A percentile compares a stretch with the other conserved stretches of the same genome.
Conservation (phyloP, 768 basidiomycete genomes). For the Pseudohyphozyma bogoriensis region DNA sequence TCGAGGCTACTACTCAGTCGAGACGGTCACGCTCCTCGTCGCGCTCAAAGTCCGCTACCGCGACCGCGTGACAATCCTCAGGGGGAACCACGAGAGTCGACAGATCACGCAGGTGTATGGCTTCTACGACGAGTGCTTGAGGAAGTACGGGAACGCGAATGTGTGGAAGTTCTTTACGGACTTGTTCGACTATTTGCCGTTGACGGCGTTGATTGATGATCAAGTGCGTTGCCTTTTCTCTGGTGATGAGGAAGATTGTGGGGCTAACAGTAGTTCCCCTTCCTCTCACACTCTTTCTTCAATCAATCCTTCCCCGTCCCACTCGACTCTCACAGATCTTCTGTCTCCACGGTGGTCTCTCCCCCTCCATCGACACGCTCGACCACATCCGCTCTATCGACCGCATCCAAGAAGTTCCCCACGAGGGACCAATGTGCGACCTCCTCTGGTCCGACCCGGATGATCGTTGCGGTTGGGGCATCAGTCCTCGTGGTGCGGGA, state of each 20-base stretch:
- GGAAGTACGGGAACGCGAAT: conserved; percentile 99
- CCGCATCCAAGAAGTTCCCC: conserved; percentile 97
- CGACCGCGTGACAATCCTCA: conserved; percentile 92
- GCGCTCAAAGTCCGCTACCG: conserved; percentile 96
- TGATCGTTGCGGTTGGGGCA: conserved; percentile 98
- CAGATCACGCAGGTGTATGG: conserved; percentile 99
- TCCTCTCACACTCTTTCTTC: conserved; percentile 6
- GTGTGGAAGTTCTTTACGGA: conserved; percentile 99
- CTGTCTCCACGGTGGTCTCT: conserved; percentile 93
- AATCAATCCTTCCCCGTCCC: neutral
- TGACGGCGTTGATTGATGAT: conserved; percentile 96
- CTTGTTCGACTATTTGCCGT: conserved; percentile 91
- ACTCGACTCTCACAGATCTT: conserved; percentile 59
- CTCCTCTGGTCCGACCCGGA: conserved; percentile 99
- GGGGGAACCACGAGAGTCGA: conserved; percentile 96
- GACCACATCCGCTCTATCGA: conserved; percentile 99
- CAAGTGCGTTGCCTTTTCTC: conserved; percentile 61
- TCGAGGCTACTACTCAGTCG: conserved; percentile 95
- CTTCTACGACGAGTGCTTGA: conserved; percentile 97
- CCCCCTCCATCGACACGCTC: conserved; percentile 97
- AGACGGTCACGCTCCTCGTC: conserved; percentile 94
- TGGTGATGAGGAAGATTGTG: too few relatives aligned
- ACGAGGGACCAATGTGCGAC: conserved; percentile 99
- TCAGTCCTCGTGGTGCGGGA: conserved; percentile 94
- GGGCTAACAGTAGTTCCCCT: too few relatives aligned